Base-by-base conservation (phyloP, 1,284 basidiomycete species). In the Cryptococcus sp. region DNA sequence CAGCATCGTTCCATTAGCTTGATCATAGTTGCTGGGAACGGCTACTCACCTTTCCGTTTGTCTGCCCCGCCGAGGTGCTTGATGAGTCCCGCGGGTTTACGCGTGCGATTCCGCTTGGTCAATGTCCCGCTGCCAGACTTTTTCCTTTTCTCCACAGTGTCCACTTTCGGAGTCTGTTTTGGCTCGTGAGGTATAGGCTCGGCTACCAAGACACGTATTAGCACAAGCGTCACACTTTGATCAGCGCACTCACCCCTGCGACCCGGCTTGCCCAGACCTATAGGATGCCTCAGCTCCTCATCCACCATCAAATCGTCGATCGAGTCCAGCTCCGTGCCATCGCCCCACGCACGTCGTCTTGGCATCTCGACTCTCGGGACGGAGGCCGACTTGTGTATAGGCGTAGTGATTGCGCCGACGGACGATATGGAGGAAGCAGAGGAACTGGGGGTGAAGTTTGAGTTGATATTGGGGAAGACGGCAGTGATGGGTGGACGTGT, bases 271-370 rank as follows among this genome's bases (percentile, higher is more conserved):
- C 57, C 62, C 25, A 60, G 30, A 20, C 58, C 64, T 27, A 65
- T 50, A 23, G 52, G 49, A 30, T 30, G 27, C 27, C 27, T 30
- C 54, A 80, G 83, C 42, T 92, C 89, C 55, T 88, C 83, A 72
- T 94, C 88, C 17, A 89, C 90, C 6, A 88, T 88, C 45, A 98
- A 82, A 77, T 98, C 94, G 40, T 95, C 93, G 63, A 98, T 86
- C 1, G 78, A 86, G 69, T 98, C 94, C 49, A 98, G 81, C 78
- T 97, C 94, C 8, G 90, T 92, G 6, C 94, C 94, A 74, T 96
- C 92, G 3, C 93, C 93, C 74, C 90, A 97, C 85, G 83, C 57
- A 81, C 27, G 81, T 50, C 87, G 85, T 71, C 88, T 89, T 2
- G 91, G 89, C 50, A 40, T 25, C 27, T 30, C 19, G 16, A 22